Evolutionary conservation across 305 asterid species (phyloP).

Genomic region (Fraxinus sp.): DNA sequence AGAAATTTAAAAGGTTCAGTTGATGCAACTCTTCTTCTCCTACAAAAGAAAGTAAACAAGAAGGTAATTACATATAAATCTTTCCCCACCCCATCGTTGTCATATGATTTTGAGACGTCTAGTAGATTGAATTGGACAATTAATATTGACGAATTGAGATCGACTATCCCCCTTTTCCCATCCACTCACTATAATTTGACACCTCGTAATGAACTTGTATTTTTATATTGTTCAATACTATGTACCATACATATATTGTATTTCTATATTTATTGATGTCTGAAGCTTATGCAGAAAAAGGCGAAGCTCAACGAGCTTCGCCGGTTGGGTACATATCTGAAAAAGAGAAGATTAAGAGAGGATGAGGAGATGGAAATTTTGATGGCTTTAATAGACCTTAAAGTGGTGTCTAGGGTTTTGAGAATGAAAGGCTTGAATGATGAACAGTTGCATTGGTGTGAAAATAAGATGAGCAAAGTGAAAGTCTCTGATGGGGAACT

Average conservation of each 20-base stretch:
- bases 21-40: slow-evolving; percentile 59
- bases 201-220: neutral
- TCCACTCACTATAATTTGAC: neutral
- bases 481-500: slow-evolving; percentile 70
- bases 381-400: slow-evolving; percentile 74
- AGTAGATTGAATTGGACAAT: neutral
- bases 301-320: slow-evolving; percentile 59
- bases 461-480: slow-evolving; percentile 84
- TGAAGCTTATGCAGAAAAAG: slow-evolving; percentile 52
- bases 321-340: slow-evolving; percentile 49
- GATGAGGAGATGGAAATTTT: slow-evolving; percentile 68
- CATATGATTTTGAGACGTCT: neutral
- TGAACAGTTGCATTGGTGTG: slow-evolving; percentile 89
- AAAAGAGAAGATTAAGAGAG: slow-evolving; percentile 42
- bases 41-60: slow-evolving; percentile 66
- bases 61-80: slow-evolving; percentile 40
- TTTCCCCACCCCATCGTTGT: neutral
- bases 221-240: neutral
- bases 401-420: slow-evolving; percentile 78
- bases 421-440: slow-evolving; percentile 69
- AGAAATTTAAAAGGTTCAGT: slow-evolving; percentile 54
- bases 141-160: neutral
- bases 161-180: neutral
- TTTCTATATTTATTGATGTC: neutral
- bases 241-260: neutral